A percentile compares a stretch with the other conserved stretches of the same genome.
phyloP scores from a whole-genome alignment of 805 yeast species.

The Sugiyamaella floridensis region DNA sequence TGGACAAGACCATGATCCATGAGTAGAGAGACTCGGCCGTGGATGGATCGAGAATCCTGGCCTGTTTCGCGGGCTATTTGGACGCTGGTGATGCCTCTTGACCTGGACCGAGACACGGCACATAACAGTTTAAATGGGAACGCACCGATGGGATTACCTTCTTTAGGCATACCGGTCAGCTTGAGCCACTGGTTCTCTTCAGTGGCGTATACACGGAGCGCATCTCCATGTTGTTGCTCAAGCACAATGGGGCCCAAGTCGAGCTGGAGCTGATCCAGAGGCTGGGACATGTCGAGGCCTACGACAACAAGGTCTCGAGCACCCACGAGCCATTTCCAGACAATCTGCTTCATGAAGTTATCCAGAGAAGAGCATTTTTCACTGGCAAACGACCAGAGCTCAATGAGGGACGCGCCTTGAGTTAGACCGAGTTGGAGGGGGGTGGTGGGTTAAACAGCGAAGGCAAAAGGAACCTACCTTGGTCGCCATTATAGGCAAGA shows the following conservation, averaged over 20 bases:
- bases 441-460: too few species aligned
- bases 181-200: constrained; percentile 32
- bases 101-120: constrained; percentile 35
- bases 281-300: constrained; percentile 5
- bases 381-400: constrained; percentile 23
- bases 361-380: constrained; percentile 18
- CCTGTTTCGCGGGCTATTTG: constrained; percentile 32
- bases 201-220: constrained; percentile 21
- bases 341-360: constrained; percentile 15
- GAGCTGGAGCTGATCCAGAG: constrained; percentile 10
- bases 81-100: constrained; percentile 31
- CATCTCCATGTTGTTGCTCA: constrained; percentile 11
- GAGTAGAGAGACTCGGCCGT: constrained; percentile 30
- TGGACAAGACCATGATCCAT: constrained; percentile 31
- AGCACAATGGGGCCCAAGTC: constrained; percentile 9
- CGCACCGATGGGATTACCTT: constrained; percentile 26
- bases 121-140: constrained; percentile 35
- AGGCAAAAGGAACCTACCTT: constrained; percentile 24
- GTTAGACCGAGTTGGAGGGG: neutral
- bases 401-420: constrained; percentile 23
- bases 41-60: constrained; percentile 37
- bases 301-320: constrained; percentile 17
- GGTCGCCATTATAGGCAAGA: constrained; percentile 27
- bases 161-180: constrained; percentile 30
- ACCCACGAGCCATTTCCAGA: constrained; percentile 27